Evolutionary conservation across 768 basidiomycete genomes (phyloP).

Genomic region (Lentinus brumalis): DNA sequence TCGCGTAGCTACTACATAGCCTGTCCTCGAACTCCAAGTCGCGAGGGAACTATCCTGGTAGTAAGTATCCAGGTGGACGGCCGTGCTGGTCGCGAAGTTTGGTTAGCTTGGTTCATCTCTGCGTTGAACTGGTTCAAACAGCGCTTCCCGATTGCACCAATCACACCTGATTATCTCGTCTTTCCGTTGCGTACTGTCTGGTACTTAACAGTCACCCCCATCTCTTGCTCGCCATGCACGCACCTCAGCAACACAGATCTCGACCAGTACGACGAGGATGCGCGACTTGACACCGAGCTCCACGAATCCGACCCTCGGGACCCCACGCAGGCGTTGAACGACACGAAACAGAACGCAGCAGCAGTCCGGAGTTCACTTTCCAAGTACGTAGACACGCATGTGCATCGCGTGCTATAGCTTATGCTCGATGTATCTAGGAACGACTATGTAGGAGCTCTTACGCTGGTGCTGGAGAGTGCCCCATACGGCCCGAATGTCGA

Average conservation of each 20-base stretch:
- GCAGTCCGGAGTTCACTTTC: constrained; percentile 74
- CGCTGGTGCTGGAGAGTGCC: constrained; percentile 68
- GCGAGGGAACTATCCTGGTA: too few species aligned
- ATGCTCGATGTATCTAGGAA: constrained; percentile 47
- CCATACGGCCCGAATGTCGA: constrained; percentile 90
- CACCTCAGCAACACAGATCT: constrained; percentile 94
- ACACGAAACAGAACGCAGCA: constrained; percentile 73
- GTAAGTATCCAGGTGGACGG: too few species aligned
- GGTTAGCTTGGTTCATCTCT: too few species aligned
- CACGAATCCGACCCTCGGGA: constrained; percentile 85
- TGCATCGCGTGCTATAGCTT: neutral
- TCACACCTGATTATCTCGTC: too few species aligned
- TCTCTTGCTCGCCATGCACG: constrained; percentile 25
- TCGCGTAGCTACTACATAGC: too few species aligned
- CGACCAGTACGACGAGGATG: constrained; percentile 91
- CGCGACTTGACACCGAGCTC: constrained; percentile 80
- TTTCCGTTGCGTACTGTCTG: too few species aligned
- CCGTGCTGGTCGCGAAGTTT: too few species aligned
- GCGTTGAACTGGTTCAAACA: too few species aligned
- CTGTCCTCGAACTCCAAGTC: too few species aligned
- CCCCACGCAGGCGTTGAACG: constrained; percentile 69
- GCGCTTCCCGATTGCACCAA: too few species aligned
- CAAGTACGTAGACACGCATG: constrained; percentile 51
- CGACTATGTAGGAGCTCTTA: constrained; percentile 75
- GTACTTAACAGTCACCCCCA: neutral